Conservation (phyloP, 2,329 filamentous ascomycete genomes). For the Colletotrichum sojae region DNA sequence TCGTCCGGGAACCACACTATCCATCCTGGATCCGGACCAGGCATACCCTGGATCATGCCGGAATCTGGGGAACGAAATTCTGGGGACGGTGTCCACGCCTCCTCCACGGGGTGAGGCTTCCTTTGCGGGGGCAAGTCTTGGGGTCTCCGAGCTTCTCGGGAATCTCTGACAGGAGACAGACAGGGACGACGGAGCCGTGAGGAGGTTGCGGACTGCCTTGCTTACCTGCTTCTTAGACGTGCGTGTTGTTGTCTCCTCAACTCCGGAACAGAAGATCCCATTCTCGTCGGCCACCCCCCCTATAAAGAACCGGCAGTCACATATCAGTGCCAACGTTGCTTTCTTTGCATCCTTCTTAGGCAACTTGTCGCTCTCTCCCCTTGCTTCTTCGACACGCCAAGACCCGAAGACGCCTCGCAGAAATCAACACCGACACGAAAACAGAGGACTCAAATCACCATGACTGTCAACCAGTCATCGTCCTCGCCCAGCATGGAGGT, state of each 20-base stretch:
- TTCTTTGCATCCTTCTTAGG: background rate
- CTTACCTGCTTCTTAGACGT: too few relatives aligned
- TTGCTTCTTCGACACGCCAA: background rate
- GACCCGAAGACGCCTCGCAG: background rate
- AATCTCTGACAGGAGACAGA: background rate
- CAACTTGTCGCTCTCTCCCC: background rate
- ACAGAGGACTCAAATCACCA: background rate
- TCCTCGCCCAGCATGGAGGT: conserved; percentile 23
- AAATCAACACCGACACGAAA: background rate
- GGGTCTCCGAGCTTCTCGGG: background rate
- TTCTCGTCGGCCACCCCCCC: background rate
- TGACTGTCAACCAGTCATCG: background rate
- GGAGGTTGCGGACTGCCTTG: too few relatives aligned
- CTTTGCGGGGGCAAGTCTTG: conserved; percentile 2
- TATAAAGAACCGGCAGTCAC: conserved; percentile 4
- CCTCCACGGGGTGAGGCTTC: conserved; percentile 11
- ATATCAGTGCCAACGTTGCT: background rate
- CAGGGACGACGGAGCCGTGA: too few relatives aligned
- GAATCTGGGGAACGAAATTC: conserved; percentile 19
- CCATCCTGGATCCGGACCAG: background rate
- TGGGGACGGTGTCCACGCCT: conserved; percentile 12
- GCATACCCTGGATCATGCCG: background rate
- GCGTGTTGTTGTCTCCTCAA: too few relatives aligned
- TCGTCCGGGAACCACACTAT: conserved; percentile 17
- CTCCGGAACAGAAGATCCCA: background rate